Evolutionary conservation across 129 eudicot species (phyloP).

Genomic region (Saposhnikovia divaricata): DNA sequence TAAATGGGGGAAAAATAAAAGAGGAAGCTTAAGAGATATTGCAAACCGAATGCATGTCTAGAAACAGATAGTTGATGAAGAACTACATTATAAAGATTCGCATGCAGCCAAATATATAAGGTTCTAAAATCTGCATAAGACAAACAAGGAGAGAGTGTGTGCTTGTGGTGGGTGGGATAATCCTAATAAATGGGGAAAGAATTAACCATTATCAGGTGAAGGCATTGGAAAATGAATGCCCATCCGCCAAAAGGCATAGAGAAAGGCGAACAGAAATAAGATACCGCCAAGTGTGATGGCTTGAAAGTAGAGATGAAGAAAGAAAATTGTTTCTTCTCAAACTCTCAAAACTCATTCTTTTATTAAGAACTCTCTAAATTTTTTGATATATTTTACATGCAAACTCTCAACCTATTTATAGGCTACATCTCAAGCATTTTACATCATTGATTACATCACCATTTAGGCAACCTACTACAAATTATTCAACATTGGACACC

Average conservation of each 20-base stretch:
- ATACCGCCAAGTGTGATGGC: constrained; percentile 88
- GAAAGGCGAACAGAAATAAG: constrained; percentile 62
- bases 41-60: not conserved
- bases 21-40: not conserved
- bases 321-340: no score
- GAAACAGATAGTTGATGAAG: not conserved
- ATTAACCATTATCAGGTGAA: constrained; percentile 86
- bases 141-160: not conserved
- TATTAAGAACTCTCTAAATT: no score
- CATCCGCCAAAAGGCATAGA: constrained; percentile 95
- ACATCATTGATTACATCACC: no score
- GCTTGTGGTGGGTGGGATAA: not conserved
- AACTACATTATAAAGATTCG: not conserved
- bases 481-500: no score
- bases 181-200: constrained; percentile 11
- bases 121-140: not conserved
- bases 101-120: not conserved
- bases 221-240: constrained; percentile 99
- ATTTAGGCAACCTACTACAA: no score
- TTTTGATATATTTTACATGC: no score
- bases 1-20: not conserved
- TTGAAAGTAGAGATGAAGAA: no score
- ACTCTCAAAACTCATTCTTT: no score
- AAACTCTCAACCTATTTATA: no score
- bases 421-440: no score